Base-by-base conservation (phyloP, 2,329 filamentous ascomycete genomes). In the Trichoderma harzianum region DNA sequence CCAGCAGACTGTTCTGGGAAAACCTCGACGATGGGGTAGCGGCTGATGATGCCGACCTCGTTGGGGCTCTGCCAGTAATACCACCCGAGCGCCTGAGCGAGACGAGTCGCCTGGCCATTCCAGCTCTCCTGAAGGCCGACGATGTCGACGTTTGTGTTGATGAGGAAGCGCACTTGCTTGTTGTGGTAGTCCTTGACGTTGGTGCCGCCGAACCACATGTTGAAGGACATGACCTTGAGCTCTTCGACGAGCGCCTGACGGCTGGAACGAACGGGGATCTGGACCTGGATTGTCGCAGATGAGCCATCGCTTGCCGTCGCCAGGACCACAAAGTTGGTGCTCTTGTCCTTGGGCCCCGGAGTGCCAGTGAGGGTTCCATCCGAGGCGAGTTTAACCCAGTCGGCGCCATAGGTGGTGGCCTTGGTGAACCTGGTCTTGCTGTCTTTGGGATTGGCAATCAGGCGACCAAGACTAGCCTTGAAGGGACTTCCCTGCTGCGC, bases 61-160 rank as follows among this genome's bases (percentile, higher is more conserved):
- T 74, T 75, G 57, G 67, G 67, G 39, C 77, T 78, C 55, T 82
- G 78, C 79, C 79, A 82, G 66, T 74, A 72, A 58, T 81, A 77
- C 82, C 82, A 84, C 2, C 82, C 83, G 2, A 84, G 76, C 1
- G 82, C 81, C 12, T 80, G 71, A 3, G 79, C 82, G 0, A 84
- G 77, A 16, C 79, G 78, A 6, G 72, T 72, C 6, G 79, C 78
- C 28, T 80, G 78, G 5, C 75, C 77, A 7, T 76, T 78, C 11
- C 70, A 72, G 61, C 78, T 78, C 72, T 84, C 82, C 71, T 84
- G 82, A 8, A 83, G 72, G 2, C 80, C 81, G 18, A 83, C 77
- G 2, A 84, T 74, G 36, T 84, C 82, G 11, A 76, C 77, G 18
- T 78, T 78, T 10, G 64, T 76, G 3, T 75, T 74, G 30, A 75